Evolutionary conservation across 331 rosid genomes (phyloP), one percentile per base, ranked within the genome.

Genomic region (Pyracantha coccinea): DNA sequence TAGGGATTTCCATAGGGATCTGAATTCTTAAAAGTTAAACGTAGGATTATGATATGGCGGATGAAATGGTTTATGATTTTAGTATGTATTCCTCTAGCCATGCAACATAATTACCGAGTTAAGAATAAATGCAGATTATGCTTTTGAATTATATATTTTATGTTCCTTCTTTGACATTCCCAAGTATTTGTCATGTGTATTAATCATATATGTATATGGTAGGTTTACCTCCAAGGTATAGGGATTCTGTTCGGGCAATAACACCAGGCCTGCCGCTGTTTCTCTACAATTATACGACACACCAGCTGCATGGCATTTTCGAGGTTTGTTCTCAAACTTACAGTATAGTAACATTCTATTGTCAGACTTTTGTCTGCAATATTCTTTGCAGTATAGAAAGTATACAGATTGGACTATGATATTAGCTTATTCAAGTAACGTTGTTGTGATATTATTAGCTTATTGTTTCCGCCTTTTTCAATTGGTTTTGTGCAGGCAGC

Each of bases 141-240:
- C 44, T 11, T 13, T 25, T 41, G 8, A 73, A 25, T 25, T 73
- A 19, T 35, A 3, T 11, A 19, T 7, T 25, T 23, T 59, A 12
- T 73, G 9, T 33, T 23, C 69, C 8, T 59, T 73, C 20, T 60
- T 38, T 73, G 68, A 55, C 11, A 31, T 32, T 20, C 28, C 45
- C 4, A 27, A 38, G 28, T 19, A 44, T 21, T 60, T 60, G 20
- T 57, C 20, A 3, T 80, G 20, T 63, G 63, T 38, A 16, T 77
- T 76, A 68, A 83, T 66, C 33, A 60, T 80, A 25, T 62, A 23
- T 74, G 52, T 54, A 14, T 68, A 66, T 81, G 78, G 66, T 44
- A 95, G 99, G 99, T 84, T 87, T 95, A 75, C 99, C 99, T 78
- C 99, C 99, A 57, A 90, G 99, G 72, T 95, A 95, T 74, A 89